phyloP scores from a whole-genome alignment of 2,329 filamentous ascomycete species.

The Paecilomyces sp. region DNA sequence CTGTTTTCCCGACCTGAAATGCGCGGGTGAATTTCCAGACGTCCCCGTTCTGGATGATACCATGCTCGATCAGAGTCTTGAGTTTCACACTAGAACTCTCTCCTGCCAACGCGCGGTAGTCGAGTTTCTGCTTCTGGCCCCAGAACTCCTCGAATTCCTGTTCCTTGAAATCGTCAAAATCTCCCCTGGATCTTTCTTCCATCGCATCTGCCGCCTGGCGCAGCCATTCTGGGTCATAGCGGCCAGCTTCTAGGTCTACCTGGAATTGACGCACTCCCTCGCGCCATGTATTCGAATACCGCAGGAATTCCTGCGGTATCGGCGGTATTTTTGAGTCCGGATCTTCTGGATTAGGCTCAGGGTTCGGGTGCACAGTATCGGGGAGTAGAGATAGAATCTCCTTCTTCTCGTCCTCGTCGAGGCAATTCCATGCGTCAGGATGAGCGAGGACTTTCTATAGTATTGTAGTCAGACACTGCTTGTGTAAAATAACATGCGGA shows the following conservation, averaged over 20 bases:
- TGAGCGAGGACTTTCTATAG: conserved; percentile 32
- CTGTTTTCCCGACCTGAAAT: conserved; percentile 15
- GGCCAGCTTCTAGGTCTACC: conserved; percentile 48
- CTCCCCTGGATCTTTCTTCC: conserved; percentile 44
- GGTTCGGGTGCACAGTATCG: conserved; percentile 32
- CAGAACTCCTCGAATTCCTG: conserved; percentile 50
- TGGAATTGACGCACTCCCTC: conserved; percentile 50
- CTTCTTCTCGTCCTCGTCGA: conserved; percentile 35
- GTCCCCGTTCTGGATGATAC: conserved; percentile 31
- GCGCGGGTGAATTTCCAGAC: conserved; percentile 32
- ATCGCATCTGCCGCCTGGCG: conserved; percentile 48
- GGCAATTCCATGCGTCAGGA: conserved; percentile 34
- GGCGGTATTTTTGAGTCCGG: conserved; percentile 27
- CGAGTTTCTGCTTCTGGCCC: conserved; percentile 46
- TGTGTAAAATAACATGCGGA: background rate
- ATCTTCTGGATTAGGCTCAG: conserved; percentile 19
- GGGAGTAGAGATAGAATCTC: conserved; percentile 34
- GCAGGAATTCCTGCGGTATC: conserved; percentile 33
- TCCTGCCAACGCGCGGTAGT: conserved; percentile 27
- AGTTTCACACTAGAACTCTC: conserved; percentile 36
- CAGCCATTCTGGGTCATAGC: conserved; percentile 52
- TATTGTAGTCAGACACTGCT: background rate
- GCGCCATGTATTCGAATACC: conserved; percentile 43
- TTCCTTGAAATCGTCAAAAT: conserved; percentile 52
- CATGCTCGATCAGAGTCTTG: conserved; percentile 25